phyloP scores from a whole-genome alignment of 306 rosid species.

The Medicago ruthenica region DNA sequence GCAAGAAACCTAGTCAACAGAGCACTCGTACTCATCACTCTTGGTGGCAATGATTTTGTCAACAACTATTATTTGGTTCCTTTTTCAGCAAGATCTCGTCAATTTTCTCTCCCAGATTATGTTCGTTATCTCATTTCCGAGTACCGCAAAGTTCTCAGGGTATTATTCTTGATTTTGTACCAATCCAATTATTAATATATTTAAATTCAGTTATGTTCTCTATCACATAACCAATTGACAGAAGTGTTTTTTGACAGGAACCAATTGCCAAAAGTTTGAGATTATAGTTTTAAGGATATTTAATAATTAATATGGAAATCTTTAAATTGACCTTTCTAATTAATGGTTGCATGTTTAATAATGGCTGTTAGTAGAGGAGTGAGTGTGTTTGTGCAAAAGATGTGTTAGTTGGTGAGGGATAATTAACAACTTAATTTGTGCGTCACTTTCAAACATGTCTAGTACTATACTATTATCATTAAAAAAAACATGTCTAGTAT shows the following conservation, averaged over 20 bases:
- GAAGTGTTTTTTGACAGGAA: too few species aligned
- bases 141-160: conserved; percentile 69
- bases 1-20: conserved; percentile 54
- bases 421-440: conserved; percentile 2
- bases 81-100: conserved; percentile 85
- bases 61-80: conserved; percentile 87
- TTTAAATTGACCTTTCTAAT: too few species aligned
- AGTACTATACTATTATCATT: too few species aligned
- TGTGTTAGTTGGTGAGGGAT: not conserved
- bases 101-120: conserved; percentile 77
- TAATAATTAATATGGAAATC: not conserved
- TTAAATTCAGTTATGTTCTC: too few species aligned
- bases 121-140: conserved; percentile 72
- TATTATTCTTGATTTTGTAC: conserved; percentile 18
- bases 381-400: conserved; percentile 1
- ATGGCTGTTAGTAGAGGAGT: not conserved
- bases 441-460: conserved; percentile 1
- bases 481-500: too few species aligned
- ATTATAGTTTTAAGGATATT: not conserved
- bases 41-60: conserved; percentile 91
- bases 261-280: not conserved
- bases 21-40: conserved; percentile 71
- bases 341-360: not conserved
- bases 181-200: too few species aligned
- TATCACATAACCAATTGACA: not conserved